Conservation (phyloP, 106 monocot species). For the Dioscorea alata region DNA sequence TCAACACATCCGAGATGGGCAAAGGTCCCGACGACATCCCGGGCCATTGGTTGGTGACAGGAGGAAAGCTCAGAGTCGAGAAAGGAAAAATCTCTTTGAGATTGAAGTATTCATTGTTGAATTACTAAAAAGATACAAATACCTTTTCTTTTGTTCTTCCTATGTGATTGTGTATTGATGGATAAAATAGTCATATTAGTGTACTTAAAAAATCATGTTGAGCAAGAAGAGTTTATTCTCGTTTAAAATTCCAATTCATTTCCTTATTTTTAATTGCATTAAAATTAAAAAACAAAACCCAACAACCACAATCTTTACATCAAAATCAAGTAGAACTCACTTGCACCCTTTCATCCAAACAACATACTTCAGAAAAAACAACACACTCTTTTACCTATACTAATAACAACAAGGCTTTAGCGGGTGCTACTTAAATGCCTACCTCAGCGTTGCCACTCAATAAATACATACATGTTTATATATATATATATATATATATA, state of each 20-base stretch:
- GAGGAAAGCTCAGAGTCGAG: conserved; percentile 77
- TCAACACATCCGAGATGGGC: conserved; percentile 55
- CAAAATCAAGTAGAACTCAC: background rate
- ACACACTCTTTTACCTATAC: too few species aligned
- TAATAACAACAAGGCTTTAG: conserved; percentile 1
- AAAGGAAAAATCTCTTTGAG: conserved; percentile 74
- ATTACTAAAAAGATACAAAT: conserved; percentile 23
- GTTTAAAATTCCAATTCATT: too few species aligned
- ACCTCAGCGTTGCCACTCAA: conserved; percentile 9
- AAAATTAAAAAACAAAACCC: too few species aligned
- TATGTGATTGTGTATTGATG: background rate
- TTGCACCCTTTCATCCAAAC: too few species aligned
- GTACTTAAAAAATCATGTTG: too few species aligned
- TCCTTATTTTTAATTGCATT: too few species aligned
- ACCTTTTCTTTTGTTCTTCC: too few species aligned
- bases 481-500: too few species aligned
- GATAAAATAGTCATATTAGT: background rate
- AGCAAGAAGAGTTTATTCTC: too few species aligned
- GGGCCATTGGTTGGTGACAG: conserved; percentile 85
- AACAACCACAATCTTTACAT: background rate
- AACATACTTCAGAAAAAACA: too few species aligned
- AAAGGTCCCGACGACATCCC: conserved; percentile 70
- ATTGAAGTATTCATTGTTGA: conserved; percentile 81
- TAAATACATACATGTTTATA: too few species aligned
- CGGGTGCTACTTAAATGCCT: conserved; percentile 14